Evolutionary conservation across 176 grass and related monocot genomes (phyloP).

Genomic region (Avena insularis): DNA sequence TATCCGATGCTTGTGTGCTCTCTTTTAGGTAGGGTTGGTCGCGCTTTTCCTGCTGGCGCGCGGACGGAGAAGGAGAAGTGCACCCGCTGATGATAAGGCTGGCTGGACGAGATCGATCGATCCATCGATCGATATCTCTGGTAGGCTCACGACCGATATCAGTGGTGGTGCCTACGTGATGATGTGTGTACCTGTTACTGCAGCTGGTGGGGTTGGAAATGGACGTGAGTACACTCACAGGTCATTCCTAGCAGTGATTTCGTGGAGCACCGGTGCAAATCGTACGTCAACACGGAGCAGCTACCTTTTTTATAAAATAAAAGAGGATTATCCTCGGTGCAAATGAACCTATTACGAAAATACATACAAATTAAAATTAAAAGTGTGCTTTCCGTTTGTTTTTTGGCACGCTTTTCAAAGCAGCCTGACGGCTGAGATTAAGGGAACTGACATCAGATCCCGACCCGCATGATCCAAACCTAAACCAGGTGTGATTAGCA

Average conservation of each 20-base stretch:
- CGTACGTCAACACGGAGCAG: background rate
- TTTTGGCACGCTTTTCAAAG: no score
- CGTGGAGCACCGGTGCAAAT: background rate
- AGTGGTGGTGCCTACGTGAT: background rate
- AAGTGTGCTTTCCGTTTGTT: no score
- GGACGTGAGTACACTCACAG: background rate
- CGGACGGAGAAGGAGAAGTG: slow-evolving; percentile 23
- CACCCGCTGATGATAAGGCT: slow-evolving; percentile 30
- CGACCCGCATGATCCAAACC: no score
- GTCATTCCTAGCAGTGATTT: slow-evolving; percentile 1
- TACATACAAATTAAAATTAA: no score
- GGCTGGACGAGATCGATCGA: slow-evolving; percentile 10
- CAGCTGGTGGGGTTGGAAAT: background rate
- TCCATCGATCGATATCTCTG: background rate
- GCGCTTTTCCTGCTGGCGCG: background rate
- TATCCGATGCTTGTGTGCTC: background rate
- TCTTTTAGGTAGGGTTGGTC: slow-evolving; percentile 37
- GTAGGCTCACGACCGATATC: background rate
- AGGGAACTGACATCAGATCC: no score
- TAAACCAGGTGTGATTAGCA: no score
- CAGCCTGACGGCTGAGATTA: no score
- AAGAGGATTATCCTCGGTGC: no score
- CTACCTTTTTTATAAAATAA: no score
- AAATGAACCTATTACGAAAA: no score
- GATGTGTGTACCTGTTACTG: background rate